Conservation (phyloP, 2,329 filamentous ascomycete genomes). For the Setomelanomma holmii region DNA sequence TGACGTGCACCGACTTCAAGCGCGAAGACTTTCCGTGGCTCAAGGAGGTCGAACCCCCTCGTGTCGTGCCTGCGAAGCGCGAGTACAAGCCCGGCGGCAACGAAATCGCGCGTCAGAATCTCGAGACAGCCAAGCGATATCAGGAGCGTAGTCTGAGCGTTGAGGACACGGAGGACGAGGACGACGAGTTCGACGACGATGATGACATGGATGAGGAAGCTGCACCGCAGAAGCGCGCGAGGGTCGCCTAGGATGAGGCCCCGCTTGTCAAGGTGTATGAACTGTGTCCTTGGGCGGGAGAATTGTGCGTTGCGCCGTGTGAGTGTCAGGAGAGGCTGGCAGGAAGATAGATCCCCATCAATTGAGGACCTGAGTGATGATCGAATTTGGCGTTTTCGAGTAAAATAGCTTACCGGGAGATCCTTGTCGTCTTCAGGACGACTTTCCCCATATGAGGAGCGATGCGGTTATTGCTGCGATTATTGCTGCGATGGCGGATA, state of each 20-base stretch:
- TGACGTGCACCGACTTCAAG: constrained; percentile 55
- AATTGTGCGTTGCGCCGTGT: background rate
- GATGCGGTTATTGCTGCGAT: background rate
- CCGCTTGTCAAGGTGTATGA: background rate
- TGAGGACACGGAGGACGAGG: constrained; percentile 7
- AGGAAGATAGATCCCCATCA: too few relatives aligned
- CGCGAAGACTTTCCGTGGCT: constrained; percentile 53
- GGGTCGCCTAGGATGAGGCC: background rate
- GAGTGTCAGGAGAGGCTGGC: background rate
- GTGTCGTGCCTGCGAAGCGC: constrained; percentile 16
- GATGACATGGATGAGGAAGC: constrained; percentile 10
- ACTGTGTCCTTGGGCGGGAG: background rate
- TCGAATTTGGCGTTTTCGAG: background rate
- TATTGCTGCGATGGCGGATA: background rate
- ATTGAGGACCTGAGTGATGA: too few relatives aligned
- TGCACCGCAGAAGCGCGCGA: constrained; percentile 5
- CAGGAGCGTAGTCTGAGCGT: constrained; percentile 14
- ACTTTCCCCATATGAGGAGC: too few relatives aligned
- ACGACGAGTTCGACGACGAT: constrained; percentile 12
- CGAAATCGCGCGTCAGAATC: constrained; percentile 33
- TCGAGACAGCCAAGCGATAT: constrained; percentile 23
- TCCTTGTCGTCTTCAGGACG: background rate
- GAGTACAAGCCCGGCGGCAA: constrained; percentile 35
- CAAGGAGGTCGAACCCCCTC: constrained; percentile 9
- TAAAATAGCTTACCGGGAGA: background rate